Percentiles rank a stretch among this genome's conserved stretches.
Evolutionary conservation across 2,329 filamentous ascomycete genomes (phyloP).

Genomic region (Colletotrichum australisinense): DNA sequence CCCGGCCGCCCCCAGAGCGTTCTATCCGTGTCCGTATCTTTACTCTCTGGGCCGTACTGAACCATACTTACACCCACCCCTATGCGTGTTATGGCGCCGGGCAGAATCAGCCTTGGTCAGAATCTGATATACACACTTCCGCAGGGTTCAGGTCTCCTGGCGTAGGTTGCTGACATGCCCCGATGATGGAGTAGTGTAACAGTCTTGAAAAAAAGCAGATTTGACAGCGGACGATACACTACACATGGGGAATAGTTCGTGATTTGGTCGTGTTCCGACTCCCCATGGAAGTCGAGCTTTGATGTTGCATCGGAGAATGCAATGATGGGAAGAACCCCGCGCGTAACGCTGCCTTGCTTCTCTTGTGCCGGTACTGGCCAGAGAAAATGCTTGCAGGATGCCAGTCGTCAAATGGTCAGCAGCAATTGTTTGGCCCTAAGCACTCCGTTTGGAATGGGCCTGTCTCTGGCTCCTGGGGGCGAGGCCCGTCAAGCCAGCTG

Average conservation of each 20-base stretch:
- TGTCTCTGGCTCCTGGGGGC: too few relatives aligned
- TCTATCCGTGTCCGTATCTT: background rate
- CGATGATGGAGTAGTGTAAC: constrained; percentile 1
- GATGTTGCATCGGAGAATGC: background rate
- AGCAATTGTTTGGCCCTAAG: background rate
- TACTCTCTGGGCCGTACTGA: background rate
- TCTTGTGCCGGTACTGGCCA: background rate
- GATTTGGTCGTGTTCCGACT: background rate
- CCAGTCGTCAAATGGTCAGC: background rate
- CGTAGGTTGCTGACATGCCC: constrained; percentile 1
- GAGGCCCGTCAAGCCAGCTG: background rate
- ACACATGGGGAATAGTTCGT: constrained; percentile 1
- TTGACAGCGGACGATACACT: constrained; percentile 20
- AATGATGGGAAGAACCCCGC: constrained; percentile 13
- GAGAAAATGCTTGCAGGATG: background rate
- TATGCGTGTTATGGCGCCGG: background rate
- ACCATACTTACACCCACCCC: background rate
- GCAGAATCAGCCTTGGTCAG: constrained; percentile 2
- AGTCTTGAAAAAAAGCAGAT: constrained; percentile 1
- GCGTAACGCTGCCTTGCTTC: background rate
- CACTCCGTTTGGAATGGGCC: background rate
- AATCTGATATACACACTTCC: background rate
- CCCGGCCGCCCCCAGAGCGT: background rate
- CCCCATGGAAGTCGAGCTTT: background rate
- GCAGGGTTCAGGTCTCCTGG: background rate